A percentile compares a stretch with the other conserved stretches of the same genome.
Conservation (phyloP, 768 basidiomycete genomes). For the Termitomyces heimii region DNA sequence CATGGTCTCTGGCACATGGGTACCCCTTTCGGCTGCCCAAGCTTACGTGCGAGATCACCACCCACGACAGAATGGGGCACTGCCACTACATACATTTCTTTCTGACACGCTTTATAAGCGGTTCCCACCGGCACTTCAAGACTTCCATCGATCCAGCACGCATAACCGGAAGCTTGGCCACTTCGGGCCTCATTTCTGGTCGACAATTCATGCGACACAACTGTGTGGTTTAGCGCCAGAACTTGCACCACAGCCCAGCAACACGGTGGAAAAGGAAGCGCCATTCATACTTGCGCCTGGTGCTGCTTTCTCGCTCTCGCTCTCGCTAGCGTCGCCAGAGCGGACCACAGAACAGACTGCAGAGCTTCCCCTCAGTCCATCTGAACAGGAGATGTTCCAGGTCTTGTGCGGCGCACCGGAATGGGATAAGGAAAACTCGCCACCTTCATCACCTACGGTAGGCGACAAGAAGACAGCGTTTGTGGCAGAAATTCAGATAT, state of each 20-base stretch:
- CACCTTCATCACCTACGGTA: slow-evolving; percentile 10
- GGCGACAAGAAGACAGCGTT: slow-evolving; percentile 8
- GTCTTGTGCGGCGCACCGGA: slow-evolving; percentile 56
- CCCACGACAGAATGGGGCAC: slow-evolving; percentile 25
- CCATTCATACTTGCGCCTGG: background rate
- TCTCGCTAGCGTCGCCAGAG: slow-evolving; percentile 8
- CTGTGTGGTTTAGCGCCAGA: slow-evolving; percentile 13
- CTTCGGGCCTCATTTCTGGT: slow-evolving; percentile 61
- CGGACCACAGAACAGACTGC: background rate
- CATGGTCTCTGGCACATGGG: slow-evolving; percentile 61
- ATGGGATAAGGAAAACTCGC: slow-evolving; percentile 36
- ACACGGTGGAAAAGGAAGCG: slow-evolving; percentile 8
- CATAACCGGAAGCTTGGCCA: slow-evolving; percentile 44
- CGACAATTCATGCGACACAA: slow-evolving; percentile 39
- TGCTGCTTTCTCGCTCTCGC: slow-evolving; percentile 8
- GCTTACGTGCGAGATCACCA: slow-evolving; percentile 45
- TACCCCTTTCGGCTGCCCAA: slow-evolving; percentile 53
- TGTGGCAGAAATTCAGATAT: background rate
- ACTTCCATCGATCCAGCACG: slow-evolving; percentile 45
- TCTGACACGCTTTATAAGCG: slow-evolving; percentile 55
- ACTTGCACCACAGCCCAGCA: background rate
- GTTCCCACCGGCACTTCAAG: slow-evolving; percentile 58
- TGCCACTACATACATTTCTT: slow-evolving; percentile 52
- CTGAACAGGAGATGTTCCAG: slow-evolving; percentile 67
- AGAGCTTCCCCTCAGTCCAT: slow-evolving; percentile 59